Conservation (phyloP, 306 rosid genomes). For the Pachyrhizus erosus region DNA sequence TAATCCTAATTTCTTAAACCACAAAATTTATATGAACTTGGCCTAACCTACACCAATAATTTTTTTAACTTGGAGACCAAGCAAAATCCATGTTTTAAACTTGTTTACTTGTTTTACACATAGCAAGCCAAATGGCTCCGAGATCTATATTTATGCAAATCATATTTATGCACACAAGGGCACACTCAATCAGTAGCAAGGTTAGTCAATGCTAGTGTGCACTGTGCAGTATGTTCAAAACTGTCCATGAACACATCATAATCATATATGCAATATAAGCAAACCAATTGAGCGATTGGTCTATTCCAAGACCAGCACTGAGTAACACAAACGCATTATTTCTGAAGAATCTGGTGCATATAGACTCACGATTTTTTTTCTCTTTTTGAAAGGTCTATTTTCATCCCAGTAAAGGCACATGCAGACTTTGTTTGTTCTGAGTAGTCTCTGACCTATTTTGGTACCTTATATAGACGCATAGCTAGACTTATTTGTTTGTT, state of each 20-base stretch:
- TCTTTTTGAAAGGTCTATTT: conserved; percentile 59
- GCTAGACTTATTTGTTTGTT: conserved; percentile 50
- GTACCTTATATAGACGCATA: conserved; percentile 30
- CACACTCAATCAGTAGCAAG: not conserved
- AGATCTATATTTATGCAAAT: too few species aligned
- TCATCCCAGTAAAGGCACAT: conserved; percentile 44
- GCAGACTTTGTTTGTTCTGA: conserved; percentile 40
- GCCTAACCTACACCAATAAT: too few species aligned
- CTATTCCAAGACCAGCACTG: conserved; percentile 45
- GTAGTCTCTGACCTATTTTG: conserved; percentile 42
- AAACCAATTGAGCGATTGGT: conserved; percentile 31
- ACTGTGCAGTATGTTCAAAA: not conserved
- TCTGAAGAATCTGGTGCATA: conserved; percentile 37
- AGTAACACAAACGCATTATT: conserved; percentile 26
- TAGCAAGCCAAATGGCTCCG: too few species aligned
- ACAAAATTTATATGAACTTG: too few species aligned
- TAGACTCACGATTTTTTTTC: not conserved
- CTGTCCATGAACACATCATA: not conserved
- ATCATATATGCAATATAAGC: not conserved
- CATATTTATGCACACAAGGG: not conserved
- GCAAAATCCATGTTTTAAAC: too few species aligned
- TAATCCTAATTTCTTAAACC: too few species aligned
- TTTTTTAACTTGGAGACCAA: too few species aligned
- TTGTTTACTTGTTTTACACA: too few species aligned
- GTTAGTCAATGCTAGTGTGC: not conserved